These are phyloP conservation scores for Phytophthora pinifolia DNA, from an alignment of 352 stramenopile genomes.

Conservation along the genomic window DNA sequence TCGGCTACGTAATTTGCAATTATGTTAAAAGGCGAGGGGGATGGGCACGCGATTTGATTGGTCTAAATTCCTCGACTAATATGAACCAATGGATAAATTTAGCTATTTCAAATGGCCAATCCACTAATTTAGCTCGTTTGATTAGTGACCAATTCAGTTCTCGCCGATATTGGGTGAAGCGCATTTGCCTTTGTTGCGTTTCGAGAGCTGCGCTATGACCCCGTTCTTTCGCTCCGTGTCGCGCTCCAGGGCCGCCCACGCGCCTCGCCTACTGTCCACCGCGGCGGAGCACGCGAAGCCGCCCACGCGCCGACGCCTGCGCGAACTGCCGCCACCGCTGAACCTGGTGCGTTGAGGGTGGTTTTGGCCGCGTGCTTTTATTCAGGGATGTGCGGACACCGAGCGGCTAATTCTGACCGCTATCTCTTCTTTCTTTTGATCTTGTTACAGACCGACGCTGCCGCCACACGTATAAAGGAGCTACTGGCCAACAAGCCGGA, in stretches of 20 bases:
- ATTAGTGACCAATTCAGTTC: constrained; percentile 18
- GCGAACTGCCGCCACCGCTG: constrained; percentile 70
- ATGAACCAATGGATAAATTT: not conserved
- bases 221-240: constrained; percentile 33
- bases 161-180: constrained; percentile 9
- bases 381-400: constrained; percentile 3
- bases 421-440: not conserved
- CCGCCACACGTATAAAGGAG: constrained; percentile 86
- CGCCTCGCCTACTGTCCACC: constrained; percentile 37
- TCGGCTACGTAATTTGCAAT: constrained; percentile 6
- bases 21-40: constrained; percentile 23
- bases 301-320: constrained; percentile 50
- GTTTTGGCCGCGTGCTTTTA: not conserved
- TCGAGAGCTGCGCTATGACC: constrained; percentile 30
- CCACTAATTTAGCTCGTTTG: not conserved
- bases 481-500: constrained; percentile 84
- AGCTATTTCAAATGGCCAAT: not conserved
- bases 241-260: constrained; percentile 11
- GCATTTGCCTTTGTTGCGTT: constrained; percentile 7
- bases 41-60: constrained; percentile 18
- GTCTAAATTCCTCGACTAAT: constrained; percentile 1
- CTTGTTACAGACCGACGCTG: constrained; percentile 76
- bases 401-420: constrained; percentile 2
- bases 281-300: constrained; percentile 39
- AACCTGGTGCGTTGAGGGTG: constrained; percentile 56